Percentiles rank a stretch among this genome's conserved stretches.
phyloP scores from a whole-genome alignment of 2,329 filamentous ascomycete genomes.

The Cordyceps farinosa region DNA sequence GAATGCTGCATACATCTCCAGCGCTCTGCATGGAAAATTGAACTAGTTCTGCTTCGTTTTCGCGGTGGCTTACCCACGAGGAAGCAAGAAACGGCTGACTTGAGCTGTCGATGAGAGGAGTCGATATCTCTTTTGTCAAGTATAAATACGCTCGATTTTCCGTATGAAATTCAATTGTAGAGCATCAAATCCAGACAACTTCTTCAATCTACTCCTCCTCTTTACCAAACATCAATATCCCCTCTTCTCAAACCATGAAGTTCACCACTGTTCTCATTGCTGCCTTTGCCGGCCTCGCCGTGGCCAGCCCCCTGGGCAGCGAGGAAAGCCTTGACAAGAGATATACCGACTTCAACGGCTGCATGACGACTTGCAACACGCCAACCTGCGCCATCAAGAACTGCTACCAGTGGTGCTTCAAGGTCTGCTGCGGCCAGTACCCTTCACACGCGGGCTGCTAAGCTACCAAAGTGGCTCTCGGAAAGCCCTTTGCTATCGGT shows the following conservation, averaged over 20 bases:
- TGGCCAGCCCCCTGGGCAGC: slow-evolving; percentile 9
- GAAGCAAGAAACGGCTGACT: neutral
- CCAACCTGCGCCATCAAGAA: slow-evolving; percentile 15
- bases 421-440: slow-evolving; percentile 3
- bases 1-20: slow-evolving; percentile 2
- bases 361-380: slow-evolving; percentile 16
- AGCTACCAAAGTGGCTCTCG: neutral
- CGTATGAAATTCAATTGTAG: neutral
- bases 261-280: slow-evolving; percentile 11
- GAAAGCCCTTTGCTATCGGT: neutral
- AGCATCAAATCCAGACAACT: neutral
- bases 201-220: neutral
- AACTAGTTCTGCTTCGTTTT: neutral
- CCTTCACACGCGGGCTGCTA: neutral
- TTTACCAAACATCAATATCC: neutral
- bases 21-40: neutral
- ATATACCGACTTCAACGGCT: slow-evolving; percentile 16
- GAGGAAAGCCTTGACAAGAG: slow-evolving; percentile 17
- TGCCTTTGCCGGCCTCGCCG: slow-evolving; percentile 10
- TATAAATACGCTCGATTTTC: slow-evolving; percentile 5
- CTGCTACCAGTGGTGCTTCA: slow-evolving; percentile 16
- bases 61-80: neutral
- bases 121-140: neutral
- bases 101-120: neutral
- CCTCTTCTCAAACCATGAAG: slow-evolving; percentile 13